Conservation (phyloP, 257 asterid genomes). For the Petunia axillaris region DNA sequence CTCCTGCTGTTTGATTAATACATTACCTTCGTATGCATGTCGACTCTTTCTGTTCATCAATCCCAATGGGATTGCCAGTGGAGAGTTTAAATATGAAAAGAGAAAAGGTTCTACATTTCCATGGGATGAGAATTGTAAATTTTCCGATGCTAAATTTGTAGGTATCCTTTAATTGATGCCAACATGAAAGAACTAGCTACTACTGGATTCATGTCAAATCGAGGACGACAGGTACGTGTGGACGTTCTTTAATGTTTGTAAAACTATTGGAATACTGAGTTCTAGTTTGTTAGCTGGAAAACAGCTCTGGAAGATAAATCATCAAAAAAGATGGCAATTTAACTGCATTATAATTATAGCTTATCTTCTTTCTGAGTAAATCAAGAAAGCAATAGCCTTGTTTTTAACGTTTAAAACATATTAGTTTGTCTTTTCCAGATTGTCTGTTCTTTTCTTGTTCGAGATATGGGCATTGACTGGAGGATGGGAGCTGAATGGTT, state of each 20-base stretch:
- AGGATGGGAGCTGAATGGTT: constrained; percentile 99
- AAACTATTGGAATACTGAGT: not conserved
- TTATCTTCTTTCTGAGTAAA: not conserved
- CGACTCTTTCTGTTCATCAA: constrained; percentile 2
- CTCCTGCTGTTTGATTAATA: not conserved
- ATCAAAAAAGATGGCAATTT: not conserved
- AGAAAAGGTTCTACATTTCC: not conserved
- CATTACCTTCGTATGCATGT: not conserved
- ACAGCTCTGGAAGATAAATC: not conserved
- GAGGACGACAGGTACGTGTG: constrained; percentile 82
- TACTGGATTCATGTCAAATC: constrained; percentile 98
- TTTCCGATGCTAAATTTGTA: constrained; percentile 26
- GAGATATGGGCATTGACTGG: constrained; percentile 98
- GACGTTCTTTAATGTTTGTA: not conserved
- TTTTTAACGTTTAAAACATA: not conserved
- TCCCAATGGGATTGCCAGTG: not conserved
- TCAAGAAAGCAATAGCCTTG: not conserved
- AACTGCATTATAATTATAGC: constrained; percentile 1
- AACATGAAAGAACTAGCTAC: constrained; percentile 80
- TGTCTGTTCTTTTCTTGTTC: constrained; percentile 95
- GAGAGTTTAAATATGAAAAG: constrained; percentile 8
- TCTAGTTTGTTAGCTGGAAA: not conserved
- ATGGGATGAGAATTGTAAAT: not conserved
- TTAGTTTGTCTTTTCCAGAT: constrained; percentile 47
- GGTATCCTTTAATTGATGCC: constrained; percentile 95